Evolutionary conservation across 805 yeast genomes (phyloP), one percentile per base, ranked within the genome.

Genomic region (Maudiozyma saulgeensis): DNA sequence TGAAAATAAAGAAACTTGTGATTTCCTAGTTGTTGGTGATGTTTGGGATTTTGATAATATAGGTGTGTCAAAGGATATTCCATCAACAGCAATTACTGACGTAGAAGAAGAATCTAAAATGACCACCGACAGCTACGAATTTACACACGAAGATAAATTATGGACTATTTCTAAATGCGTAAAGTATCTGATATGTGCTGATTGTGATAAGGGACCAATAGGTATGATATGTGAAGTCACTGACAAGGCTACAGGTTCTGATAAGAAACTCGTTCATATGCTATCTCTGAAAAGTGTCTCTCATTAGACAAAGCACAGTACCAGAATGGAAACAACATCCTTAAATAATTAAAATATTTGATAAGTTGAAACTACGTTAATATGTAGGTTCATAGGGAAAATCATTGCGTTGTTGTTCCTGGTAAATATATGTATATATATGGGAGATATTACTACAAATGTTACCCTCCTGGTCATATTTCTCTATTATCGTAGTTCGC

Each of bases 41-140:
- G 79, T 81, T 47, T 85, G 93, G 93, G 85, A 79, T 53, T 85
- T 85, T 56, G 90, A 85, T 53, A 85, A 85, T 57, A 77, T 85
- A 43, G 90, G 88, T 1, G 91, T 85, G 2, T 82, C 89, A 1
- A 74, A 74, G 50, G 62, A 61, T 44, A 53, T 57, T 5, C 66
- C 64, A 19, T 43, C 53, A 8, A 49, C 34, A n/a, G 26, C 21
- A 21, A 35, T 40, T 45, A 49, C 43, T 25, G 19, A 15, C 9
- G n/a, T 41, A 19, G n/a, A 13, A 6, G 34, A 41, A 41, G 42
- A 19, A 8, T 39, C 42, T 8, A 11, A 3, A 8, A 19, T 19
- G 2, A 13, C 68, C 68, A 48, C 51, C 7, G 49, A 49, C 1
- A 58, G 57, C 2, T 52, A 48, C n/a, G 49, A 50, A 13, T 61